Evolutionary conservation across 2,329 filamentous ascomycete genomes (phyloP), one percentile per base, ranked within the genome.

Genomic region (Paraconiothyrium sp.): DNA sequence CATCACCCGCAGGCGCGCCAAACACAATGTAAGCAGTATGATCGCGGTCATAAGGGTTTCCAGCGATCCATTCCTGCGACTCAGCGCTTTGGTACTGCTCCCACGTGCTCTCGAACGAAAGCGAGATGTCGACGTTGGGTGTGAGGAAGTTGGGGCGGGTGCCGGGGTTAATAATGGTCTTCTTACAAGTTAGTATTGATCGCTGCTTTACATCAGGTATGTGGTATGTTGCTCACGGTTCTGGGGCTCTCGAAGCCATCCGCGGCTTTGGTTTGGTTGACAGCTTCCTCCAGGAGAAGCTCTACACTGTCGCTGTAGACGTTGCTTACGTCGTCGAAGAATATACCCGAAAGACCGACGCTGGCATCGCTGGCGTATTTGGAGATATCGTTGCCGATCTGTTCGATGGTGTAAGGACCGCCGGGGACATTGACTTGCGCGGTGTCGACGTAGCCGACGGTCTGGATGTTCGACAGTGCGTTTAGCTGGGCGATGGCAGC

Each of bases 371-470:
- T 35, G 16, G 52, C 52, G 30, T 55, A 55, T 20, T 22, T 55
- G 3, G 37, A 8, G 27, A 55, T 44, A 20, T 55, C 52, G 20
- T 44, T 46, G 14, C 41, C 37, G 16, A 55, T 55, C 13, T 11
- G 30, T 4, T 55, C 52, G 22, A 34, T 44, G 13, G 37, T 44
- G 27, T 55, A 55, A 9, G 52, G 39, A 7, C 52, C 52, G 27
- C 27, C 52, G 2, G 20, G 22, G 7, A 46, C 16, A 11, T 55
- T 55, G 1, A 55, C 39, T 39, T 55, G 52, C n/a, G 52, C 52
- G 34, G 79, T 81, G 20, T 83, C 73, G 68, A 85, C 82, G 67
- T 84, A 84, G 1, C 80, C 81, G 27, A 85, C 65, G 14, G 84
- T 76, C 10, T 78, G 75, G 34, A 81, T 79, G 70, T 86, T 85